A percentile compares a stretch with the other conserved stretches of the same genome.
phyloP scores from a whole-genome alignment of 1,284 basidiomycete genomes.

The Phellopilus nigrolimitatus region DNA sequence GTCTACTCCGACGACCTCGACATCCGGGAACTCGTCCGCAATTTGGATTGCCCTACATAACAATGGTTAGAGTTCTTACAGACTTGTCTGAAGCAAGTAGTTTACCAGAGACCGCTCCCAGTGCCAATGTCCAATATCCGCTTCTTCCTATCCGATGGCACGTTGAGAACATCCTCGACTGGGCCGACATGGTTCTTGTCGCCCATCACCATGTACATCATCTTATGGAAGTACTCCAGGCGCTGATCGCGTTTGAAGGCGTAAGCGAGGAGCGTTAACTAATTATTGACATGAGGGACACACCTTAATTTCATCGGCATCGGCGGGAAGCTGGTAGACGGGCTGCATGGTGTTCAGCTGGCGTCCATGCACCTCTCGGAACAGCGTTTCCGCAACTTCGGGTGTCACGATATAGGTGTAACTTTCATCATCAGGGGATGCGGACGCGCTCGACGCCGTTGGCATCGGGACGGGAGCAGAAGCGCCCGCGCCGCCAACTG shows the following conservation, averaged over 20 bases:
- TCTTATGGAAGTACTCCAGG: conserved; percentile 53
- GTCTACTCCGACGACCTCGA: conserved; percentile 62
- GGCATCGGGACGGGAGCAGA: background rate
- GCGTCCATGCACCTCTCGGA: conserved; percentile 21
- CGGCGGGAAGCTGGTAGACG: conserved; percentile 26
- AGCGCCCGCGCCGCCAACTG: background rate
- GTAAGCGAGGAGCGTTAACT: too few relatives aligned
- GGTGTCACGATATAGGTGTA: conserved; percentile 21
- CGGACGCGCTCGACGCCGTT: background rate
- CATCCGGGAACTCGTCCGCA: conserved; percentile 63
- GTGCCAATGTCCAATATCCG: conserved; percentile 64
- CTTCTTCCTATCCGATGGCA: conserved; percentile 28
- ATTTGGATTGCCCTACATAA: conserved; percentile 54
- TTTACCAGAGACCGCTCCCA: conserved; percentile 54
- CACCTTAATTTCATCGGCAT: conserved; percentile 26
- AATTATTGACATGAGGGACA: background rate
- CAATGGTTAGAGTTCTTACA: background rate
- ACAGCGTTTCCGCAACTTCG: conserved; percentile 20
- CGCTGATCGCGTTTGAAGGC: too few relatives aligned
- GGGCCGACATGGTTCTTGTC: conserved; percentile 62
- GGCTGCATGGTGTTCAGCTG: conserved; percentile 22
- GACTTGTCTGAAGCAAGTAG: conserved; percentile 11
- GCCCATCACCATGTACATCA: conserved; percentile 59
- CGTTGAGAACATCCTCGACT: conserved; percentile 44
- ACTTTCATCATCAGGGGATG: conserved; percentile 12